Evolutionary conservation across 345 rosid species (phyloP).

Genomic region (Limnanthes douglasii): DNA sequence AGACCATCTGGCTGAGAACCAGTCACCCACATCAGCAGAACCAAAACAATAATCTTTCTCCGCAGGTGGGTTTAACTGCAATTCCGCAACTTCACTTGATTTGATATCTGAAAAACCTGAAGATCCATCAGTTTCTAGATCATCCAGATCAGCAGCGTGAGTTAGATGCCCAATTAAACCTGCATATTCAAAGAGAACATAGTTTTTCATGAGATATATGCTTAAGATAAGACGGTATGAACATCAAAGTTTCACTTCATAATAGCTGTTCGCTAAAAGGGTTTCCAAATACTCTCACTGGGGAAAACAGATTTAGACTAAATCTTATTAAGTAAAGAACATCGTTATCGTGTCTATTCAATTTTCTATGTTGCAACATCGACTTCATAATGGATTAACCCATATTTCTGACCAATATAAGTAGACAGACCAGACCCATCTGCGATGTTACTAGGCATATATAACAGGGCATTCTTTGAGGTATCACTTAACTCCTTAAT

Average conservation of each 20-base stretch:
- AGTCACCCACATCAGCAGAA: slow-evolving; percentile 32
- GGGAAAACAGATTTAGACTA: too few species aligned
- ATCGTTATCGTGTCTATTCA: too few species aligned
- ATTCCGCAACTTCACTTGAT: slow-evolving; percentile 21
- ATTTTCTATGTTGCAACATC: too few species aligned
- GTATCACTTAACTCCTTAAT: too few species aligned
- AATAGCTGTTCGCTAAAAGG: too few species aligned
- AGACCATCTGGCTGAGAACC: slow-evolving; percentile 74
- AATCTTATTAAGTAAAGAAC: too few species aligned
- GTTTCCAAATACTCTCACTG: too few species aligned
- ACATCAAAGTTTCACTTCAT: slow-evolving; percentile 8
- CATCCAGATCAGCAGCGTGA: slow-evolving; percentile 15
- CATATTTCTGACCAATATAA: too few species aligned
- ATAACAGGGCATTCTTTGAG: too few species aligned
- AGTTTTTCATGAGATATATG: slow-evolving; percentile 8
- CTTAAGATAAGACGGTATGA: slow-evolving; percentile 8
- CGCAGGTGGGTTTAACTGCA: slow-evolving; percentile 13
- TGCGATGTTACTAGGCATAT: too few species aligned
- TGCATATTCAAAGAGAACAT: slow-evolving; percentile 15
- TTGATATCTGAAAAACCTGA: slow-evolving; percentile 18
- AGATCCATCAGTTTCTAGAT: slow-evolving; percentile 20
- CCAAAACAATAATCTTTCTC: slow-evolving; percentile 26
- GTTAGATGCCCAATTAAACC: slow-evolving; percentile 33
- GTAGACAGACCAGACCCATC: too few species aligned
- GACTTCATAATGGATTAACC: too few species aligned